These are phyloP conservation scores for Macrocybe gigantea DNA, from an alignment of 768 basidiomycete species.

Conservation along the genomic window DNA sequence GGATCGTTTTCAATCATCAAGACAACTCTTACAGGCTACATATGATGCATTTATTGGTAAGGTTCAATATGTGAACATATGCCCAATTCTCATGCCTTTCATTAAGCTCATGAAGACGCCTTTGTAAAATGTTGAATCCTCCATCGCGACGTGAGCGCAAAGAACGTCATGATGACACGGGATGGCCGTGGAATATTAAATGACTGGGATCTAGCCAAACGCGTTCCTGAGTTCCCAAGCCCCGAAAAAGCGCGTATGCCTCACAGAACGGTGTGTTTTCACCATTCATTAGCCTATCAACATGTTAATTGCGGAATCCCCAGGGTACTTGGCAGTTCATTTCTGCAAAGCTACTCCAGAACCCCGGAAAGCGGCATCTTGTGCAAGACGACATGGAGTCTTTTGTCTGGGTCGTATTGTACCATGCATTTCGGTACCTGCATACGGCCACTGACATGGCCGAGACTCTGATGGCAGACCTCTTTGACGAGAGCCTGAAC, in stretches of 20 bases:
- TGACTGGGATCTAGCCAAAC: conserved; percentile 1
- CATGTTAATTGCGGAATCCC: background rate
- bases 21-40: conserved; percentile 12
- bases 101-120: background rate
- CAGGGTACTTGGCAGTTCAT: conserved; percentile 1
- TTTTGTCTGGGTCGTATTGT: background rate
- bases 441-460: background rate
- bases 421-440: background rate
- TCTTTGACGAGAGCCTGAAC: too few species aligned
- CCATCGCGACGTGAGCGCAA: background rate
- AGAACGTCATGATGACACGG: background rate
- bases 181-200: background rate
- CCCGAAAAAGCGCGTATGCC: background rate
- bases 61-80: too few species aligned
- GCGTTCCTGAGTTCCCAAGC: background rate
- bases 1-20: conserved; percentile 8
- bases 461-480: too few species aligned
- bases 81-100: too few species aligned
- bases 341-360: background rate
- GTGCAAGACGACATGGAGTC: conserved; percentile 1
- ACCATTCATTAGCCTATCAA: background rate
- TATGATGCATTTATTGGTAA: conserved; percentile 18
- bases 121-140: background rate
- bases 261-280: background rate
- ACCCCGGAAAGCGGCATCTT: background rate